Evolutionary conservation across 306 rosid species (phyloP).

Genomic region (Crataegus laevigata): DNA sequence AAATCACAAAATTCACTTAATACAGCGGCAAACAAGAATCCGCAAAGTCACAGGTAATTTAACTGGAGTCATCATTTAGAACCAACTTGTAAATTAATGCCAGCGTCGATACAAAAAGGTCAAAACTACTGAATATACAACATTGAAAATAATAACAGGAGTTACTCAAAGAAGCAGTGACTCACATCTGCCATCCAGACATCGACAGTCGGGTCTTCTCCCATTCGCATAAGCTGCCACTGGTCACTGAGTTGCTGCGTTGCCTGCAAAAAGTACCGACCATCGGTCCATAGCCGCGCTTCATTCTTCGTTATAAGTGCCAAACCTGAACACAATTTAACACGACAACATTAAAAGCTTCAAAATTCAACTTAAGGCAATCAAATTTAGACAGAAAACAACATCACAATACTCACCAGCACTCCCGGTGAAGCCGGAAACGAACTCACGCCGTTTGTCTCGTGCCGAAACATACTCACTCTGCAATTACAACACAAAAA

Average conservation of each 20-base stretch:
- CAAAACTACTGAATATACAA: not conserved
- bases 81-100: not conserved
- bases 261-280: constrained; percentile 95
- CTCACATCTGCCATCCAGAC: constrained; percentile 91
- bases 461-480: constrained; percentile 92
- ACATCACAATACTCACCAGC: constrained; percentile 52
- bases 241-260: constrained; percentile 65
- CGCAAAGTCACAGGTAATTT: not conserved
- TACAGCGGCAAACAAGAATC: not conserved
- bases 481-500: constrained; percentile 36
- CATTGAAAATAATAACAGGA: not conserved
- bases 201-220: constrained; percentile 90
- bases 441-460: constrained; percentile 78
- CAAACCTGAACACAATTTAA: constrained; percentile 51
- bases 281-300: constrained; percentile 96
- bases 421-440: constrained; percentile 96
- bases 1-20: constrained; percentile 7
- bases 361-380: not conserved
- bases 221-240: constrained; percentile 95
- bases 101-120: not conserved
- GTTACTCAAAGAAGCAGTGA: constrained; percentile 1
- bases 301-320: constrained; percentile 67
- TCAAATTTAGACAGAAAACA: not conserved
- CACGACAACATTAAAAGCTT: not conserved
- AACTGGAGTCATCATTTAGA: not conserved